These are phyloP conservation scores for Umbelopsis sp. DNA, from an alignment of 371 early-diverging fungal species.

Conservation along the genomic window DNA sequence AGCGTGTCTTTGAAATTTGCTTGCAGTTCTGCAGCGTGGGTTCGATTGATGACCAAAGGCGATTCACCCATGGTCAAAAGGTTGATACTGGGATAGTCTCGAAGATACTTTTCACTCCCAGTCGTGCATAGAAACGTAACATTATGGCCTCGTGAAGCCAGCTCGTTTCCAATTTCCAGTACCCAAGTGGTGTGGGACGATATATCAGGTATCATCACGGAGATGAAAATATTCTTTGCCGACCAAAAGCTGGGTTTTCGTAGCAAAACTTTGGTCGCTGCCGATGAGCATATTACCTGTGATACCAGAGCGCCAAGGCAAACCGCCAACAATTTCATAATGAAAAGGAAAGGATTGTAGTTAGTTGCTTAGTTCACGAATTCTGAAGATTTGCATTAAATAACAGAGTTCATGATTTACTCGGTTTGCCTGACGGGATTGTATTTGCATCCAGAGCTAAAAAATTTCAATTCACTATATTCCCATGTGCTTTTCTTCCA, in stretches of 20 bases:
- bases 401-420: background rate
- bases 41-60: background rate
- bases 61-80: slow-evolving; percentile 2
- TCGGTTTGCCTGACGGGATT: background rate
- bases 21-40: background rate
- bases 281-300: background rate
- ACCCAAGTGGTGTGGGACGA: slow-evolving; percentile 22
- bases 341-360: background rate
- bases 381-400: background rate
- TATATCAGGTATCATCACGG: background rate
- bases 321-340: background rate
- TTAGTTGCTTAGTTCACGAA: no score
- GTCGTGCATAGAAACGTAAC: slow-evolving; percentile 20
- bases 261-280: background rate
- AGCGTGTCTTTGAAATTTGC: no score
- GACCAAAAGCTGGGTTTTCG: background rate
- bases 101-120: background rate
- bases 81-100: slow-evolving; percentile 13
- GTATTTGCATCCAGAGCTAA: background rate
- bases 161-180: slow-evolving; percentile 19
- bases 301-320: background rate
- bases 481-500: background rate
- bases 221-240: background rate
- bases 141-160: slow-evolving; percentile 18
- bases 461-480: background rate